A percentile compares a stretch with the other conserved stretches of the same genome.
Conservation (phyloP, 495 filamentous ascomycete genomes). For the Lichina pygmaea region DNA sequence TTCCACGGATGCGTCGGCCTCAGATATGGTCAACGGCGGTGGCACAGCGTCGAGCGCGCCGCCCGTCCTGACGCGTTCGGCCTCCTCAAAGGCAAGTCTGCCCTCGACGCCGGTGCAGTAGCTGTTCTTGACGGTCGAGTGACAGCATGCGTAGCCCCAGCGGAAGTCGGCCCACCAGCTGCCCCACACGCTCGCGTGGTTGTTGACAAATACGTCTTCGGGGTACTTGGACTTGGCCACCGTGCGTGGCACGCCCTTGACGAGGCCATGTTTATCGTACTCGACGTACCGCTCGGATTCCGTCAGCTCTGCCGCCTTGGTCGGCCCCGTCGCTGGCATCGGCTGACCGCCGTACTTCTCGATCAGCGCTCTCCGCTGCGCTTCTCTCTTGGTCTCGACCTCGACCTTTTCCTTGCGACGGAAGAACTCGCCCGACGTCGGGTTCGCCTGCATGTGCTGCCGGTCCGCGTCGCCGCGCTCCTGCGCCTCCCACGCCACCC, state of each 20-base stretch:
- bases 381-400: conserved; percentile 33
- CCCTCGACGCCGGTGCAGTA: conserved; percentile 88
- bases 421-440: conserved; percentile 65
- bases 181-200: conserved; percentile 82
- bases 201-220: conserved; percentile 70
- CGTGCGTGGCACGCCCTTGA: conserved; percentile 66
- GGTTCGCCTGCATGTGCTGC: conserved; percentile 81
- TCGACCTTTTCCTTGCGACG: conserved; percentile 57
- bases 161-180: conserved; percentile 91
- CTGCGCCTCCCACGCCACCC: conserved; percentile 86
- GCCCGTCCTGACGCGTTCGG: conserved; percentile 28
- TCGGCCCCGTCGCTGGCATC: conserved; percentile 21
- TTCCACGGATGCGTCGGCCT: background rate
- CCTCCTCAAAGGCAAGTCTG: conserved; percentile 40
- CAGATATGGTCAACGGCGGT: background rate
- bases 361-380: conserved; percentile 40
- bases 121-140: conserved; percentile 76
- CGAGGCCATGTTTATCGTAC: conserved; percentile 67
- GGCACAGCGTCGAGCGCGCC: conserved; percentile 9
- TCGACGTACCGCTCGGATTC: conserved; percentile 81
- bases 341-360: conserved; percentile 69
- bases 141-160: conserved; percentile 97
- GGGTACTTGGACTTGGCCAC: conserved; percentile 65
- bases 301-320: conserved; percentile 37
- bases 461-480: conserved; percentile 49